A percentile compares a stretch with the other conserved stretches of the same genome.
Conservation (phyloP, 352 stramenopile species). For the Globisporangium abappressorium region DNA sequence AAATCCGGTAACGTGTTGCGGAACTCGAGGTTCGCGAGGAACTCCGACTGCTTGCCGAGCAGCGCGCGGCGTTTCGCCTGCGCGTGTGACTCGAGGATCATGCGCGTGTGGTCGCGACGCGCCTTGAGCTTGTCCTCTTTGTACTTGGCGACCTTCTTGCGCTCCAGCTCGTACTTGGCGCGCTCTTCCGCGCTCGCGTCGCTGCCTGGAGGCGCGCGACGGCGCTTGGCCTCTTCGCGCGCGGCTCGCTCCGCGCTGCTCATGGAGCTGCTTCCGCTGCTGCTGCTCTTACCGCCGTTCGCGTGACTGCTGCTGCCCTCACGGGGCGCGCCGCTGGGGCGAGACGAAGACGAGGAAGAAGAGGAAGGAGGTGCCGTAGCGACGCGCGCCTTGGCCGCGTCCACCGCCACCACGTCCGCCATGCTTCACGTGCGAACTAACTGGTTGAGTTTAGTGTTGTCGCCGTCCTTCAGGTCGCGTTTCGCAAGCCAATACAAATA, state of each 20-base stretch:
- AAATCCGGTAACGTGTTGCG: slow-evolving; percentile 79
- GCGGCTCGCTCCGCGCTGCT: slow-evolving; percentile 16
- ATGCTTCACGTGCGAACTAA: slow-evolving; percentile 8
- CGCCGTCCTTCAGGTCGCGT: neutral
- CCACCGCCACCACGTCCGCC: slow-evolving; percentile 25
- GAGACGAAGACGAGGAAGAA: slow-evolving; percentile 15
- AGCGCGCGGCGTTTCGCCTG: slow-evolving; percentile 78
- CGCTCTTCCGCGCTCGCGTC: slow-evolving; percentile 65
- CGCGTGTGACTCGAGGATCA: slow-evolving; percentile 85
- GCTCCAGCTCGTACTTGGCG: slow-evolving; percentile 80
- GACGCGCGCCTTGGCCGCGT: neutral
- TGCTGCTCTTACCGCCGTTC: slow-evolving; percentile 17
- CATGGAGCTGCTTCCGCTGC: slow-evolving; percentile 14
- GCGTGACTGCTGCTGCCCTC: slow-evolving; percentile 3
- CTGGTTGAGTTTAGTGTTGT: neutral
- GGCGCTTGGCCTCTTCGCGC: slow-evolving; percentile 35
- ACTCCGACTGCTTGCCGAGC: slow-evolving; percentile 82
- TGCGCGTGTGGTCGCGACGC: slow-evolving; percentile 80
- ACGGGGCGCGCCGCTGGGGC: slow-evolving; percentile 1
- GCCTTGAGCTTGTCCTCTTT: slow-evolving; percentile 89
- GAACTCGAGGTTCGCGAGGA: slow-evolving; percentile 78
- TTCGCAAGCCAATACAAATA: neutral
- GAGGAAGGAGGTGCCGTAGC: slow-evolving; percentile 16
- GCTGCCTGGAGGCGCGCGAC: slow-evolving; percentile 44
- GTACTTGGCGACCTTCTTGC: slow-evolving; percentile 87